These are phyloP conservation scores for Capniomyces stellatus DNA, from an alignment of 371 early-diverging fungal species.

Conservation along the genomic window DNA sequence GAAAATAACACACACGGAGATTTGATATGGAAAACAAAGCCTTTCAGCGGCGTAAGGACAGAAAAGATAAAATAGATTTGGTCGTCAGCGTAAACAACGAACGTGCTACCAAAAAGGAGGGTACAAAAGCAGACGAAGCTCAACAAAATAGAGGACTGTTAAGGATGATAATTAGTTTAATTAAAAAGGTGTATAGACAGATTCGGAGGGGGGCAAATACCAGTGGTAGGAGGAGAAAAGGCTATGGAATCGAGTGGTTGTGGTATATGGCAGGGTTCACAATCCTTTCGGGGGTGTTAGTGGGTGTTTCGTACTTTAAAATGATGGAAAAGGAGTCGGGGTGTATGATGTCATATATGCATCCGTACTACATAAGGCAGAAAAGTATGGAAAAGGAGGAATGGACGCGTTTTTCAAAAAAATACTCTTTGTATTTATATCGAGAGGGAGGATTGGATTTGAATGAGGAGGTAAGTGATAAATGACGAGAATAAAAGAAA, in stretches of 20 bases:
- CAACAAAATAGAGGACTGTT: too few relatives aligned
- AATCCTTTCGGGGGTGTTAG: not conserved
- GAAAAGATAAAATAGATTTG: too few relatives aligned
- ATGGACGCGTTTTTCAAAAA: conserved; percentile 47
- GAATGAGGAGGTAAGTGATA: conserved; percentile 4
- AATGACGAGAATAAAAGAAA: not conserved
- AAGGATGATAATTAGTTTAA: too few relatives aligned
- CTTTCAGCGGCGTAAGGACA: too few relatives aligned
- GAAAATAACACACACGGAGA: too few relatives aligned
- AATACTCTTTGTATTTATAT: conserved; percentile 63
- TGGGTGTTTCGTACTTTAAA: conserved; percentile 24
- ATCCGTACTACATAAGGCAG: conserved; percentile 50
- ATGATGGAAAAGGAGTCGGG: conserved; percentile 43
- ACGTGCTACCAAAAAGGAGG: too few relatives aligned
- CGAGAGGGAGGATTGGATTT: conserved; percentile 40
- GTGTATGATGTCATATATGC: conserved; percentile 69
- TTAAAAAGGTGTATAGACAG: too few relatives aligned
- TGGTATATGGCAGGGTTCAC: not conserved
- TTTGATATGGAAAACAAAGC: too few relatives aligned
- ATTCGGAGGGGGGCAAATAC: too few relatives aligned
- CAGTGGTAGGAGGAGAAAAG: too few relatives aligned
- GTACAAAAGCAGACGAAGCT: too few relatives aligned
- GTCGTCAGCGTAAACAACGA: too few relatives aligned
- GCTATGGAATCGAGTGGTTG: not conserved
- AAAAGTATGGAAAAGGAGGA: conserved; percentile 34